A percentile compares a stretch with the other conserved stretches of the same genome.
Evolutionary conservation across 78 protist species (phyloP).

Genomic region (Dictyostelium purpureum): DNA sequence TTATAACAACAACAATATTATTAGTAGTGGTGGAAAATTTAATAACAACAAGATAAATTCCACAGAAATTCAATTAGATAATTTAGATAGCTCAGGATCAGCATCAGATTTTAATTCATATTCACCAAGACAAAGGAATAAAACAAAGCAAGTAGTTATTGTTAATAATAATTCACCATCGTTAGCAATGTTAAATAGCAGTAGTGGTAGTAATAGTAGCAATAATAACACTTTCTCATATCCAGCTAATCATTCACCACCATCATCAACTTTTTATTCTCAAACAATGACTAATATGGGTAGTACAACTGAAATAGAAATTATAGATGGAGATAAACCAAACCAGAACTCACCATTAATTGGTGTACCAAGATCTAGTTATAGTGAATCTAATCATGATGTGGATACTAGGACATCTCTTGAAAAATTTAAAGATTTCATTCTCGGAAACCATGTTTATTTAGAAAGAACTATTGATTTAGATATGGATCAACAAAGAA

Average conservation of each 20-base stretch:
- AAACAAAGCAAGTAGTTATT: neutral
- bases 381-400: neutral
- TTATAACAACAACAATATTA: neutral
- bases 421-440: conserved; percentile 27
- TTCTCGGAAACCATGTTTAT: conserved; percentile 51
- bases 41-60: neutral
- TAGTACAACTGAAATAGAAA: neutral
- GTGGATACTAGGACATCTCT: conserved; percentile 21
- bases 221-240: conserved; percentile 4
- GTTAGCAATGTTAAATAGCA: neutral
- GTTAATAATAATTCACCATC: neutral
- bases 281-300: no score
- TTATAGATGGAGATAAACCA: neutral
- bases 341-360: conserved; percentile 12
- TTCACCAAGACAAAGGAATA: neutral
- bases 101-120: no score
- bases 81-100: no score
- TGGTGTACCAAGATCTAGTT: neutral
- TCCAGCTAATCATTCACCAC: conserved; percentile 34
- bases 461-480: conserved; percentile 50
- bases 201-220: neutral
- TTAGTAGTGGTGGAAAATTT: neutral
- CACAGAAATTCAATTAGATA: neutral
- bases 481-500: conserved; percentile 31
- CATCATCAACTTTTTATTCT: neutral